These are phyloP conservation scores for Omphalotus olearius DNA, from an alignment of 1,284 basidiomycete species.

Conservation along the genomic window DNA sequence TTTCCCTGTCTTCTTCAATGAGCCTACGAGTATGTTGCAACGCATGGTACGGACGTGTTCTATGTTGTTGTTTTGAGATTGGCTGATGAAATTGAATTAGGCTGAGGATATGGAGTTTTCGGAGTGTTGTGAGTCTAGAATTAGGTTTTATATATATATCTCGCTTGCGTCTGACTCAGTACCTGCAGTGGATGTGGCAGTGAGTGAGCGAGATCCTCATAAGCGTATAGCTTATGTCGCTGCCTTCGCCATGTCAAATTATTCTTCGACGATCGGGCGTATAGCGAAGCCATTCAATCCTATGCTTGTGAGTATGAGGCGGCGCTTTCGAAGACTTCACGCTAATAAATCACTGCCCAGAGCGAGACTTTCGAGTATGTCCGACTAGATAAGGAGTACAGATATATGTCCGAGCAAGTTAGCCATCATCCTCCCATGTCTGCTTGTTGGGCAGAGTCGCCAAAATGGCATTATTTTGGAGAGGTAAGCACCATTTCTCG, in stretches of 20 bases:
- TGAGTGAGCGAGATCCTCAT: constrained; percentile 72
- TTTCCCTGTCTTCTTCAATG: constrained; percentile 96
- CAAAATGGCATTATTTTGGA: constrained; percentile 89
- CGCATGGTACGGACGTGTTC: constrained; percentile 51
- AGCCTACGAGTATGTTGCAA: constrained; percentile 94
- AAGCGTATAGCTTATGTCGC: constrained; percentile 91
- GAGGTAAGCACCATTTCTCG: constrained; percentile 46
- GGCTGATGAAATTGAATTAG: constrained; percentile 26
- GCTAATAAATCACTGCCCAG: constrained; percentile 24
- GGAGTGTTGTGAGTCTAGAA: constrained; percentile 71
- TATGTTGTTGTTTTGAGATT: constrained; percentile 2
- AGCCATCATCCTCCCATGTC: constrained; percentile 96
- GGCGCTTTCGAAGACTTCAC: not conserved
- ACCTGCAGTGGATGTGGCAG: constrained; percentile 76
- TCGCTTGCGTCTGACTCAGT: not conserved
- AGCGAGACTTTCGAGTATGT: constrained; percentile 95
- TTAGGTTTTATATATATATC: not conserved
- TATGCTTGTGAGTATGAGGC: constrained; percentile 60
- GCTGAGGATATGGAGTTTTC: constrained; percentile 96
- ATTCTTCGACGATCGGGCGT: constrained; percentile 91
- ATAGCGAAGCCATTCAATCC: constrained; percentile 97
- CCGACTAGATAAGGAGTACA: constrained; percentile 81
- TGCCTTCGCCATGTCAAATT: constrained; percentile 98
- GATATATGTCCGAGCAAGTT: constrained; percentile 94
- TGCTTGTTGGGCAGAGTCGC: constrained; percentile 93